phyloP scores from a whole-genome alignment of 2,329 filamentous ascomycete genomes.

The Penicillium sp. region DNA sequence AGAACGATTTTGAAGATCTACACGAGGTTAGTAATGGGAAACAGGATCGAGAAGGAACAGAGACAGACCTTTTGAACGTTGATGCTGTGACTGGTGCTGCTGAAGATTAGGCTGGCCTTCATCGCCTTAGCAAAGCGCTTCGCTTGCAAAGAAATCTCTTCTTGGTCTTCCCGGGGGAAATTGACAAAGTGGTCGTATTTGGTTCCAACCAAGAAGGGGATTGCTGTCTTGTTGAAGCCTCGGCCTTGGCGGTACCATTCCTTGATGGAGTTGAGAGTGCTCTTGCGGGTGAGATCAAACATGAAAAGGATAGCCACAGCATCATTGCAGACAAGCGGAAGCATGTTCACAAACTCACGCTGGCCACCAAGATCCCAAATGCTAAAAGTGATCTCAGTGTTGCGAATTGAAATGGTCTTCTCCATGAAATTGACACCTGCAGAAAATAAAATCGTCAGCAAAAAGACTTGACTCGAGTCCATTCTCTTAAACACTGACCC shows the following conservation, averaged over 20 bases:
- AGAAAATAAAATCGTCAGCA: slow-evolving; percentile 14
- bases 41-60: slow-evolving; percentile 2
- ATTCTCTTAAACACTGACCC: slow-evolving; percentile 51
- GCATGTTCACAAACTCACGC: slow-evolving; percentile 99
- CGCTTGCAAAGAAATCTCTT: slow-evolving; percentile 96
- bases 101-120: slow-evolving; percentile 96
- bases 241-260: slow-evolving; percentile 98
- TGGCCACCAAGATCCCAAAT: slow-evolving; percentile 99
- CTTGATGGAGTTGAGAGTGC: slow-evolving; percentile 98
- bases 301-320: slow-evolving; percentile 98
- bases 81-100: slow-evolving; percentile 98
- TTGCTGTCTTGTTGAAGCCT: slow-evolving; percentile 99
- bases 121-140: slow-evolving; percentile 97
- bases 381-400: slow-evolving; percentile 98
- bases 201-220: slow-evolving; percentile 93
- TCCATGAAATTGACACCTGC: slow-evolving; percentile 99
- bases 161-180: slow-evolving; percentile 94
- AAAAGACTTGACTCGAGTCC: neutral
- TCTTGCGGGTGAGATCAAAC: slow-evolving; percentile 98
- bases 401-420: slow-evolving; percentile 98
- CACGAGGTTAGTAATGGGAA: slow-evolving; percentile 25
- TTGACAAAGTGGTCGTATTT: slow-evolving; percentile 99
- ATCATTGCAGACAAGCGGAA: slow-evolving; percentile 98
- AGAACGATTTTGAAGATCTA: slow-evolving; percentile 99
- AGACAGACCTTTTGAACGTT: slow-evolving; percentile 90